These are phyloP conservation scores for Styphnolobium japonicum DNA, from an alignment of 306 rosid genomes.

Conservation along the genomic window DNA sequence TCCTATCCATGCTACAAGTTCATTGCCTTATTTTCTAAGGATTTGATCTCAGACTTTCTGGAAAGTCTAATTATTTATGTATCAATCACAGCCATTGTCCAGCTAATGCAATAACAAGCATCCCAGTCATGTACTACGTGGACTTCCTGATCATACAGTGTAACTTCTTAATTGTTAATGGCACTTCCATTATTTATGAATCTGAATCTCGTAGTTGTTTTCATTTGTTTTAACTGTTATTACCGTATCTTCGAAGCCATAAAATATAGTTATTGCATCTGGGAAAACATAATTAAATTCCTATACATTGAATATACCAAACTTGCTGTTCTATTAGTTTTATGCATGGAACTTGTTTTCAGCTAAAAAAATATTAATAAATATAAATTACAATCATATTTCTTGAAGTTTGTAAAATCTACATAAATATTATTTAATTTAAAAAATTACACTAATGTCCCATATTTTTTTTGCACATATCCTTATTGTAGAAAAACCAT, in stretches of 20 bases:
- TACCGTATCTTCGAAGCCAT: constrained; percentile 7
- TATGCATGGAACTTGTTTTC: neutral
- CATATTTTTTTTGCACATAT: no score
- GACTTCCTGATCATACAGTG: neutral
- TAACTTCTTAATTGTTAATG: constrained; percentile 2
- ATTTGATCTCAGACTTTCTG: constrained; percentile 18
- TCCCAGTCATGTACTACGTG: neutral
- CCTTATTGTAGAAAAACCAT: no score
- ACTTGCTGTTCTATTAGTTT: neutral
- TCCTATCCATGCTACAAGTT: neutral
- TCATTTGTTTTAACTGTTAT: neutral
- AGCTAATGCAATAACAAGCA: constrained; percentile 20
- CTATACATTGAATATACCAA: constrained; percentile 9
- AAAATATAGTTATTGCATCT: constrained; percentile 2
- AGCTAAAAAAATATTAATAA: neutral
- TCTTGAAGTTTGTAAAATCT: neutral
- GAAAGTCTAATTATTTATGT: constrained; percentile 4
- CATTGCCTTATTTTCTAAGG: constrained; percentile 3
- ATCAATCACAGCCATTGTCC: constrained; percentile 13
- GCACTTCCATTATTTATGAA: neutral
- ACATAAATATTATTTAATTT: neutral
- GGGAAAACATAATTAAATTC: constrained; percentile 14
- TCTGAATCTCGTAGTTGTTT: constrained; percentile 13
- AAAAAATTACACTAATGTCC: neutral
- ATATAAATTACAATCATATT: neutral